Percentiles rank a stretch among this genome's conserved stretches.
Conservation (phyloP, 1,139 yeast genomes). For the Candida buenavistaensis region DNA sequence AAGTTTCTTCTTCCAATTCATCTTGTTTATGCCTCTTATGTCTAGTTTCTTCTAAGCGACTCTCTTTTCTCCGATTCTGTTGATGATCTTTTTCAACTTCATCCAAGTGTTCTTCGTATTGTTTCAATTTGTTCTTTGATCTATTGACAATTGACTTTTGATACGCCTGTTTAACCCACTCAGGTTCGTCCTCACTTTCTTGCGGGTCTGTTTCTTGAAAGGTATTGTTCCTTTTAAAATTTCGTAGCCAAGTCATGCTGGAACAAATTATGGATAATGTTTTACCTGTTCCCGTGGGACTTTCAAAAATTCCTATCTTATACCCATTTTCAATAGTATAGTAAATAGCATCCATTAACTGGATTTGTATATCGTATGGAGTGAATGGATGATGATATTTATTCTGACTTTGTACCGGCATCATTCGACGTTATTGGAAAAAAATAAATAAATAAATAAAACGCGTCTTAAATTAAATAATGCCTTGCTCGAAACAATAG, state of each 20-base stretch:
- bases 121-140: constrained; percentile 30
- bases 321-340: constrained; percentile 56
- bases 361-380: constrained; percentile 78
- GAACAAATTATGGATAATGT: constrained; percentile 86
- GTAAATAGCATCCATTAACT: constrained; percentile 75
- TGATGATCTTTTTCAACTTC: constrained; percentile 19
- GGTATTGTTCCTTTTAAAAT: constrained; percentile 45
- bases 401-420: constrained; percentile 1
- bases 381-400: constrained; percentile 71
- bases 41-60: constrained; percentile 2
- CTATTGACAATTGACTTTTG: constrained; percentile 29
- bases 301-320: constrained; percentile 82
- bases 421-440: too few species aligned
- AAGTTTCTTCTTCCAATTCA: constrained; percentile 17
- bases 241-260: constrained; percentile 81
- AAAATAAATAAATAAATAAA: too few species aligned
- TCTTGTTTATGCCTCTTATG: constrained; percentile 3
- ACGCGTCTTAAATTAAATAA: too few species aligned
- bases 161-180: constrained; percentile 56
- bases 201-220: constrained; percentile 28
- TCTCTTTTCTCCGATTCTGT: constrained; percentile 15
- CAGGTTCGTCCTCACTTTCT: constrained; percentile 55
- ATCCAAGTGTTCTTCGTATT: constrained; percentile 43
- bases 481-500: too few species aligned
- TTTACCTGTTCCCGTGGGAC: constrained; percentile 96